Evolutionary conservation across 2,329 filamentous ascomycete species (phyloP).

Genomic region (Colletotrichum sp.): DNA sequence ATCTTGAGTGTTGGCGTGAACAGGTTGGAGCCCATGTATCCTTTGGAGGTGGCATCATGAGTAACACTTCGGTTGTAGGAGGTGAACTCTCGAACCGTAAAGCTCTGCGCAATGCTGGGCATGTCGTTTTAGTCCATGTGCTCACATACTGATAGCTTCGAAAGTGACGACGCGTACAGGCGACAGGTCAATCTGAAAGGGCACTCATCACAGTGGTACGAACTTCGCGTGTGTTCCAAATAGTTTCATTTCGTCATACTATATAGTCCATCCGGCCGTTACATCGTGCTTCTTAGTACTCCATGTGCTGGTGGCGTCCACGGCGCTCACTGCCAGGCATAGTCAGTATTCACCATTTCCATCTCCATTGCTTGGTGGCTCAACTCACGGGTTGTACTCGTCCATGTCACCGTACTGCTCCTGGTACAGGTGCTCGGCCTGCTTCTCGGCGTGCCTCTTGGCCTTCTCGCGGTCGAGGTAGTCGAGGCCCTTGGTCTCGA

Average conservation of each 20-base stretch:
- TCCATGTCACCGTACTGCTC: slow-evolving; percentile 61
- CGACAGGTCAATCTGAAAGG: background rate
- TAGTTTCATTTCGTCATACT: background rate
- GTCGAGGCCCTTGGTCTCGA: slow-evolving; percentile 73
- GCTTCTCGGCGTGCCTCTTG: slow-evolving; percentile 62
- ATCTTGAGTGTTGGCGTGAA: accelerated
- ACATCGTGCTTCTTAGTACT: background rate
- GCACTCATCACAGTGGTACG: background rate
- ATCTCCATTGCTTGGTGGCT: background rate
- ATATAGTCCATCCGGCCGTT: background rate
- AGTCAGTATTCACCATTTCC: background rate
- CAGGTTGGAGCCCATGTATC: accelerated
- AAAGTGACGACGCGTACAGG: no score
- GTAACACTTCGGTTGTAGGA: accelerated
- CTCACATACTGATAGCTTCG: background rate
- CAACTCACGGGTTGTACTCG: slow-evolving; percentile 62
- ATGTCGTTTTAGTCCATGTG: accelerated
- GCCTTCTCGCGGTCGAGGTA: slow-evolving; percentile 62
- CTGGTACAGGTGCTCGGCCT: slow-evolving; percentile 66
- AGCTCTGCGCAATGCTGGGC: no score
- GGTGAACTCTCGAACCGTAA: no score
- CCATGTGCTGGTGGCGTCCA: slow-evolving; percentile 5
- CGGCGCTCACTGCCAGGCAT: background rate
- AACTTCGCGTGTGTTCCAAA: background rate
- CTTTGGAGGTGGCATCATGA: accelerated